Base-by-base conservation (phyloP, 306 rosid genomes). In the Gillenia trifoliata region DNA sequence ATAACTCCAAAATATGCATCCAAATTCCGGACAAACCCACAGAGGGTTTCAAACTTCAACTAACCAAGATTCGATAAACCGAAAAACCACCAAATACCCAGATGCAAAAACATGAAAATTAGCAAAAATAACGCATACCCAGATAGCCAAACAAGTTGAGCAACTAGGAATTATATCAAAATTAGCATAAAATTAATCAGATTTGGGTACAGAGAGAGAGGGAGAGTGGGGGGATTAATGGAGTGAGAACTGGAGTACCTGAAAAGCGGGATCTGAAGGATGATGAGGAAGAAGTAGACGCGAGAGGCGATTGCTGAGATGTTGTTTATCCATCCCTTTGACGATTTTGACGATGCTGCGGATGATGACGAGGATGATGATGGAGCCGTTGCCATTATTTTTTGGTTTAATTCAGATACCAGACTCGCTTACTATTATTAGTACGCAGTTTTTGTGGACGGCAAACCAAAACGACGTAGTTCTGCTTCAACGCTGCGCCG, bases 201-300 rank as follows among this genome's bases (percentile, higher is more conserved):
- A 20, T 45, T 17, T 23, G 36, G 47, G 31, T 8, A 36, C 30
- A 10, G 0, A 55, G n/a, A 13, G n/a, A n/a, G 19, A 30, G 12
- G 31, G 56, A 64, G 23, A n/a, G 10, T 23, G 23, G 3, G 13
- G 22, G 31, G 15, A 25, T 59, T 59, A 17, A 62, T 30, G 33
- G 65, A 26, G 22, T 29, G 59, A 68, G 52, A 71, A 22, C 40
- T 41, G 23, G 22, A 47, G 52, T 71, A 90, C 99, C 99, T 87
- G 92, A 94, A 94, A 64, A 94, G 96, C 72, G 99, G 97, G 88
- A 94, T 82, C 88, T 94, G 97, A 25, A 94, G 88, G 59, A 92
- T 56, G 88, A 92, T 90, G 29, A 94, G 85, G 77, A 92, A 29
- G 79, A 94, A 88, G 82, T 71, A 90, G 90, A 92, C 62, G 75